Conservation (phyloP, 768 basidiomycete species). For the Leccinum subgranulosum region DNA sequence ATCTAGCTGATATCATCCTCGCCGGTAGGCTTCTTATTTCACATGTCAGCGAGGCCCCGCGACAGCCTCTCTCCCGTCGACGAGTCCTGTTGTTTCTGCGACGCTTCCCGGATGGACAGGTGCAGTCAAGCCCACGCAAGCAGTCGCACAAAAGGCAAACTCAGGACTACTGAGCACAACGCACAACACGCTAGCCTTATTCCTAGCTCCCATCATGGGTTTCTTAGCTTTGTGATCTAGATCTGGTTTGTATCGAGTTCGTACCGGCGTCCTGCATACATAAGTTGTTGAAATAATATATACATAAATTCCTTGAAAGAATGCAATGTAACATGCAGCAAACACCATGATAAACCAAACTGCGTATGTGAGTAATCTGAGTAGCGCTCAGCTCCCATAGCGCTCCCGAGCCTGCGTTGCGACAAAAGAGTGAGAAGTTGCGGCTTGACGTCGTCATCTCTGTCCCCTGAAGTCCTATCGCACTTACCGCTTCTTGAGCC, state of each 20-base stretch:
- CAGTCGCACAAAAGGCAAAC: constrained; percentile 20
- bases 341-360: constrained; percentile 15
- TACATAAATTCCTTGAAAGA: constrained; percentile 21
- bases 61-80: constrained; percentile 49
- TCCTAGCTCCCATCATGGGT: constrained; percentile 29
- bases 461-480: constrained; percentile 19
- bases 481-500: constrained; percentile 66
- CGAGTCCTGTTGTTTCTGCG: constrained; percentile 63
- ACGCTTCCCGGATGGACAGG: constrained; percentile 42
- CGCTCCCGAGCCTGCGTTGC: constrained; percentile 35
- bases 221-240: constrained; percentile 21
- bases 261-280: not conserved
- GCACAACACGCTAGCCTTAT: constrained; percentile 18
- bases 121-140: constrained; percentile 10
- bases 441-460: constrained; percentile 14
- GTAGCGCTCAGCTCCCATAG: constrained; percentile 27
- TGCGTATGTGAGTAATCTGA: constrained; percentile 9
- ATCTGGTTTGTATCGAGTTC: constrained; percentile 3
- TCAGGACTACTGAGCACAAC: constrained; percentile 15
- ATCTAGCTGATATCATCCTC: constrained; percentile 3
- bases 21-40: constrained; percentile 61
- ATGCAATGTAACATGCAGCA: constrained; percentile 10
- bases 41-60: constrained; percentile 67
- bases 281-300: constrained; percentile 9
- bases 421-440: constrained; percentile 26